phyloP scores from a whole-genome alignment of 805 yeast genomes.

The Cyberlindnera xishuangbannaensis region DNA sequence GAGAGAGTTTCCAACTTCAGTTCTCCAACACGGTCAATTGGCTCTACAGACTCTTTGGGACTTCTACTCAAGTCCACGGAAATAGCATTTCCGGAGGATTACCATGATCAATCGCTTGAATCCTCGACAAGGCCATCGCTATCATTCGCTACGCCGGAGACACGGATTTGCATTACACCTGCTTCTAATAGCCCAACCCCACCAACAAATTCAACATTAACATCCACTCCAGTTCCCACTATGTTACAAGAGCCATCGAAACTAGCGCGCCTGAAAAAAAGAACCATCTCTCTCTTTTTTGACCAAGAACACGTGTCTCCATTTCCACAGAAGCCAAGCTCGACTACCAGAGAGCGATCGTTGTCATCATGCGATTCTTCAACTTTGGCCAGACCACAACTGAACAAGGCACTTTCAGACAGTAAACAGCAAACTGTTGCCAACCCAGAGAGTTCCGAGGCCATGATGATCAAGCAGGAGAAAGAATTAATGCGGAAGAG shows the following conservation, averaged over 20 bases:
- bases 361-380: background rate
- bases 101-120: too few relatives aligned
- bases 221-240: slow-evolving; percentile 3
- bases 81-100: too few relatives aligned
- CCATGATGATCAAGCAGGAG: too few relatives aligned
- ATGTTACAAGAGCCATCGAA: slow-evolving; percentile 11
- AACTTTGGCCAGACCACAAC: slow-evolving; percentile 7
- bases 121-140: slow-evolving; percentile 1
- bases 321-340: too few relatives aligned
- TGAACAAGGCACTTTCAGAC: slow-evolving; percentile 15
- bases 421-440: too few relatives aligned
- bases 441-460: too few relatives aligned
- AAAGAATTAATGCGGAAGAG: slow-evolving; percentile 18
- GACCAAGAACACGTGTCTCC: too few relatives aligned
- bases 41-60: slow-evolving; percentile 5
- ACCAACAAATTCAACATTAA: too few relatives aligned
- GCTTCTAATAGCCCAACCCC: too few relatives aligned
- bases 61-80: too few relatives aligned
- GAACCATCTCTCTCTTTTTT: slow-evolving; percentile 17
- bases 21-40: slow-evolving; percentile 19
- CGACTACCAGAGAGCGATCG: slow-evolving; percentile 1
- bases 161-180: slow-evolving; percentile 7
- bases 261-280: slow-evolving; percentile 11
- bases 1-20: slow-evolving; percentile 15
- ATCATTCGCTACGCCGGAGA: slow-evolving; percentile 4